Conservation (phyloP, 2,329 filamentous ascomycete genomes). For the Calonectria henricotiae region DNA sequence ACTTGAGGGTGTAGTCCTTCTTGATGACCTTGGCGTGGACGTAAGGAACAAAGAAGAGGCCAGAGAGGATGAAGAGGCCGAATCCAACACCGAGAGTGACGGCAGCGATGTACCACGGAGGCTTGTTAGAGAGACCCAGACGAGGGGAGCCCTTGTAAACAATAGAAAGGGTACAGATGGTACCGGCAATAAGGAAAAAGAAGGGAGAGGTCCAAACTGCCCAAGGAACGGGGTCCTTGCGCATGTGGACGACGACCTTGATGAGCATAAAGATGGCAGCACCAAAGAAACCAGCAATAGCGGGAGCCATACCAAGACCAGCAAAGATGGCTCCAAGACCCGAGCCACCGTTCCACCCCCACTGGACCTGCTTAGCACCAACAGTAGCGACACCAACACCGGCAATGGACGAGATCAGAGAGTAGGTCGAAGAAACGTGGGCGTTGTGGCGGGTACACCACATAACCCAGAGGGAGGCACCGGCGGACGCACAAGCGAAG, state of each 20-base stretch:
- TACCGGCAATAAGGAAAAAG: slow-evolving; percentile 84
- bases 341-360: slow-evolving; percentile 80
- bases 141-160: slow-evolving; percentile 85
- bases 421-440: slow-evolving; percentile 83
- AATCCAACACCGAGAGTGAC: slow-evolving; percentile 78
- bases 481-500: slow-evolving; percentile 76
- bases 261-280: slow-evolving; percentile 80
- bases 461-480: slow-evolving; percentile 82
- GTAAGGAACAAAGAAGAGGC: slow-evolving; percentile 82
- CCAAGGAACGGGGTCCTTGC: slow-evolving; percentile 81
- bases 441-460: slow-evolving; percentile 84
- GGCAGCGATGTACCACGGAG: slow-evolving; percentile 76
- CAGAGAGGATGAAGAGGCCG: slow-evolving; percentile 73
- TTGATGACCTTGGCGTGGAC: slow-evolving; percentile 79
- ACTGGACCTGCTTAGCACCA: slow-evolving; percentile 75
- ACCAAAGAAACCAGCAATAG: slow-evolving; percentile 77
- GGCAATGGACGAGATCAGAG: slow-evolving; percentile 78
- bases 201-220: slow-evolving; percentile 82
- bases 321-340: slow-evolving; percentile 82
- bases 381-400: slow-evolving; percentile 80
- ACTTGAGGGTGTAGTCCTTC: slow-evolving; percentile 76
- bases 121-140: slow-evolving; percentile 63
- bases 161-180: slow-evolving; percentile 82
- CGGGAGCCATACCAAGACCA: slow-evolving; percentile 80
- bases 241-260: slow-evolving; percentile 76